Conservation (phyloP, 2,329 filamentous ascomycete species). For the Leptographium flavum region DNA sequence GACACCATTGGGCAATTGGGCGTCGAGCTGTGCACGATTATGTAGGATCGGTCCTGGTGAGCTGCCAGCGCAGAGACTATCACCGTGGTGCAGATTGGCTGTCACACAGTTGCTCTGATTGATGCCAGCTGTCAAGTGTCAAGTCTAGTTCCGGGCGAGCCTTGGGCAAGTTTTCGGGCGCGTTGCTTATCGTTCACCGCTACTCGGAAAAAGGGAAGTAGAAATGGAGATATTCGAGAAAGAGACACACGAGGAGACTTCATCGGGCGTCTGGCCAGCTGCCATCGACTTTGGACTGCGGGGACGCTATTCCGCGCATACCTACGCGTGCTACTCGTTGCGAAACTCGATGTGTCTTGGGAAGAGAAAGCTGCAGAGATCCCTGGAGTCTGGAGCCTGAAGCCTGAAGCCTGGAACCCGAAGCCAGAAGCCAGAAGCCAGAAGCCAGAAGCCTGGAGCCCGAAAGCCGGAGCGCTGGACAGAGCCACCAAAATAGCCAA, state of each 20-base stretch:
- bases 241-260: no score
- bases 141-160: background rate
- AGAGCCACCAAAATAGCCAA: background rate
- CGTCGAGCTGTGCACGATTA: background rate
- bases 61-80: background rate
- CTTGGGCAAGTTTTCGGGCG: background rate
- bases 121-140: constrained; percentile 3
- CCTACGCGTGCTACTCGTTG: no score
- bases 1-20: constrained; percentile 1
- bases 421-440: no score
- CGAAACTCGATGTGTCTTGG: no score
- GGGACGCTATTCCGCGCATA: no score
- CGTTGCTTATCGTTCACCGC: background rate
- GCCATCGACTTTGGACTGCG: no score
- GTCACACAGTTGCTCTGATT: background rate
- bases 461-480: no score
- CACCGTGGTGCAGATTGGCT: background rate
- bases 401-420: no score
- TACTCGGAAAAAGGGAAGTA: background rate
- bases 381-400: background rate
- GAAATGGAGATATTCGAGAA: background rate
- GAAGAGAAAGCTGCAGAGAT: no score
- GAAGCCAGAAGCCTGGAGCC: no score
- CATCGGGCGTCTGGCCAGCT: background rate
- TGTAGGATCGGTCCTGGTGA: constrained; percentile 6